Base-by-base conservation (phyloP, 2,329 filamentous ascomycete genomes). In the Emergomyces africanus region DNA sequence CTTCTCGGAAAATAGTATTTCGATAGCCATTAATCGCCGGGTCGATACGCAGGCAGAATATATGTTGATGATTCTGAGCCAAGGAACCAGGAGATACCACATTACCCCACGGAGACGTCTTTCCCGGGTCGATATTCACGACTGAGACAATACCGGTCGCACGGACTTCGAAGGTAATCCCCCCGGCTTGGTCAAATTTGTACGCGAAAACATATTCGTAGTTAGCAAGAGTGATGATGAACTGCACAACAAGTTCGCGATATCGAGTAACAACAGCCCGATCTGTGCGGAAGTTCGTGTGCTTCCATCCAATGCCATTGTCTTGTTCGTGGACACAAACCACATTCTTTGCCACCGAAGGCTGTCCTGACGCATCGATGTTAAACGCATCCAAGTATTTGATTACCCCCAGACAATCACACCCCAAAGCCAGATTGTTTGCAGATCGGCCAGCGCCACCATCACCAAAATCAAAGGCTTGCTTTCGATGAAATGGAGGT, bases 291-390 rank as follows among this genome's bases (percentile, higher is more conserved):
- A 81, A 86, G 72, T 88, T 87, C 5, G 83, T 86, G 70, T 87
- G 85, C 67, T 88, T 87, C 83, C 84, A 87, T 6, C 79, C 78
- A 48, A 88, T 85, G 4, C 85, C 85, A 57, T 82, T 80, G 64
- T 88, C 85, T 66, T 86, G 82, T 68, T 88, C 85, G 66, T 88
- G 85, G 3, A 88, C 72, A 65, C 85, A 88, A 59, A 87, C 75
- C 5, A 85, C 83, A 62, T 87, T 87, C 18, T 77, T 78, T 30
- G 78, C 76, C 0, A 75, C 64, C 9, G 75, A 74, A 1, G 81
- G 77, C 59, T 78, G 74, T 10, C 84, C 84, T 48, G 79, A 70
- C 10, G 76, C 68, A 41, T 76, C 74, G 1, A 78, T 73, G 44
- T 81, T 72, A 30, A 81, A 74, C 5, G 74, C 77, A 55, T 82